Evolutionary conservation across 208 protist species (phyloP).

Genomic region (Trypanosoma lewisi): DNA sequence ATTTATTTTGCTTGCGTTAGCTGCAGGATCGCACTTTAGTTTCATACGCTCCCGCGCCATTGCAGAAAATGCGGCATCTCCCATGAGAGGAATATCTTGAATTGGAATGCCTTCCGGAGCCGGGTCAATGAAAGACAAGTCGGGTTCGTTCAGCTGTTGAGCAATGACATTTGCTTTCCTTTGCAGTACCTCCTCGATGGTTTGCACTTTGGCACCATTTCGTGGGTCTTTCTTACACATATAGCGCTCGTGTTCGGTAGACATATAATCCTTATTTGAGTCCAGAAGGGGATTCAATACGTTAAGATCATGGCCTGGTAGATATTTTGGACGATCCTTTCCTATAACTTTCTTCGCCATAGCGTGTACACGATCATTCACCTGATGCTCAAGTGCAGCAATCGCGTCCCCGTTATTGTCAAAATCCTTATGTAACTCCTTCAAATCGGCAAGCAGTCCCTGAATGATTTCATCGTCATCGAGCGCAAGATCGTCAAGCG

Average conservation of each 20-base stretch:
- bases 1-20: constrained; percentile 68
- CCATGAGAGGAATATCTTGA: constrained; percentile 47
- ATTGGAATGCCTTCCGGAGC: constrained; percentile 57
- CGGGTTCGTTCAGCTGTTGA: constrained; percentile 30
- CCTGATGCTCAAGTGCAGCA: constrained; percentile 38
- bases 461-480: constrained; percentile 59
- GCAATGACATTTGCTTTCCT: constrained; percentile 52
- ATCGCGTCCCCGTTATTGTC: constrained; percentile 46
- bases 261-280: constrained; percentile 44
- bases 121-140: constrained; percentile 65
- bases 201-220: too few species aligned
- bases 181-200: too few species aligned
- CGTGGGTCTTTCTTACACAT: too few species aligned
- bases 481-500: constrained; percentile 63
- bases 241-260: constrained; percentile 50
- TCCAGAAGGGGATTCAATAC: constrained; percentile 49
- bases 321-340: constrained; percentile 59
- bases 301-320: too few species aligned
- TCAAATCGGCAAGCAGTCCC: constrained; percentile 46
- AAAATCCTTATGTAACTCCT: constrained; percentile 59
- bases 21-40: constrained; percentile 42
- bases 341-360: constrained; percentile 33
- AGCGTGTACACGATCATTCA: constrained; percentile 36
- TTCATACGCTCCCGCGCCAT: constrained; percentile 38
- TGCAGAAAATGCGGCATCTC: constrained; percentile 52